Evolutionary conservation across 495 filamentous ascomycete genomes (phyloP).

Genomic region (Polyplosphaeria fusca): DNA sequence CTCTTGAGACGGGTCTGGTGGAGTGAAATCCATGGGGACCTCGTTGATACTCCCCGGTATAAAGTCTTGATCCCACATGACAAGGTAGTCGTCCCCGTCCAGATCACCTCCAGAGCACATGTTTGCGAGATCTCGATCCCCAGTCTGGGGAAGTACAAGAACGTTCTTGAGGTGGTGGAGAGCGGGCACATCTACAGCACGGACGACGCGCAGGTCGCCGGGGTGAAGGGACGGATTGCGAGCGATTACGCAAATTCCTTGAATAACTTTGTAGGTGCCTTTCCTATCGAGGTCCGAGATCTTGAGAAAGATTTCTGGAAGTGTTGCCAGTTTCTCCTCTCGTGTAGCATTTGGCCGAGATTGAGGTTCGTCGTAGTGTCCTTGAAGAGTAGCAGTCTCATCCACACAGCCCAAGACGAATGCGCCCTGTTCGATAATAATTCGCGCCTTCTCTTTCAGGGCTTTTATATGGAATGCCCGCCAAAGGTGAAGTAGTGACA

Average conservation of each 20-base stretch:
- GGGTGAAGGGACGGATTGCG: constrained; percentile 94
- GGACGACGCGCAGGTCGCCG: constrained; percentile 85
- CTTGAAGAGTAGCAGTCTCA: constrained; percentile 72
- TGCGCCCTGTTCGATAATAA: constrained; percentile 76
- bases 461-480: constrained; percentile 42
- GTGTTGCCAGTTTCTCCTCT: constrained; percentile 39
- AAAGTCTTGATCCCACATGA: constrained; percentile 85
- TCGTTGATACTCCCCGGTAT: constrained; percentile 67
- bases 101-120: constrained; percentile 98
- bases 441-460: constrained; percentile 89
- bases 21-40: constrained; percentile 69
- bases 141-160: constrained; percentile 79
- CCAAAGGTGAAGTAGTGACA: constrained; percentile 53
- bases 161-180: constrained; percentile 77
- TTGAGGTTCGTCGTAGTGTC: constrained; percentile 53
- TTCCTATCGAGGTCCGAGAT: constrained; percentile 54
- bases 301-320: constrained; percentile 91
- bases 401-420: constrained; percentile 88
- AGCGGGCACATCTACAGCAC: constrained; percentile 70
- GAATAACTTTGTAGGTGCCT: constrained; percentile 60
- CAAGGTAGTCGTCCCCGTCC: constrained; percentile 92
- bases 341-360: constrained; percentile 10
- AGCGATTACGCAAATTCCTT: constrained; percentile 77
- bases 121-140: constrained; percentile 78
- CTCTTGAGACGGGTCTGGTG: constrained; percentile 46